phyloP scores from a whole-genome alignment of 805 yeast genomes.

The Teunomyces panamensis region DNA sequence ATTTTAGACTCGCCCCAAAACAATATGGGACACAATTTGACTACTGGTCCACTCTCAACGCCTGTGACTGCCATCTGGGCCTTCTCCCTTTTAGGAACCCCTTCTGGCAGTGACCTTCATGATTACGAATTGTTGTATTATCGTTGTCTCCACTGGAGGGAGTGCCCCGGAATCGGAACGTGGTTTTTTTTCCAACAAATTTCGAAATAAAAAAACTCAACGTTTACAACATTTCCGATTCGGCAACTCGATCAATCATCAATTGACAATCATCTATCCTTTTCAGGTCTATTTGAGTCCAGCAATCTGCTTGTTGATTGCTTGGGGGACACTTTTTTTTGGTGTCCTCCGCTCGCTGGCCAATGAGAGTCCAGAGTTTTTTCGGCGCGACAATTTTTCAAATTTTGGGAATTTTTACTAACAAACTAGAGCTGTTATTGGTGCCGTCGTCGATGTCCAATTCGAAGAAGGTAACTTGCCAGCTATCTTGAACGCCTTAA shows the following conservation, averaged over 20 bases:
- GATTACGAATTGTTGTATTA: neutral
- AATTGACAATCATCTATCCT: neutral
- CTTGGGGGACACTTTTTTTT: neutral
- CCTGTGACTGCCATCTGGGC: too few relatives aligned
- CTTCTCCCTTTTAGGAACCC: neutral
- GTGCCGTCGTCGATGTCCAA: conserved; percentile 99
- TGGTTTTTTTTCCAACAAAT: neutral
- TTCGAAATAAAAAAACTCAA: neutral
- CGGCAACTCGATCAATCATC: neutral
- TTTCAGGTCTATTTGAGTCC: too few relatives aligned
- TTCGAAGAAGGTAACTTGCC: conserved; percentile 97
- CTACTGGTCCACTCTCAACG: neutral
- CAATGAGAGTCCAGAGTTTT: conserved; percentile 2
- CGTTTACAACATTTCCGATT: neutral
- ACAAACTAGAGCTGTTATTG: conserved; percentile 79
- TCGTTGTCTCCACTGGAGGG: neutral
- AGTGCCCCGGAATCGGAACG: neutral
- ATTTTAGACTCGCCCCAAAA: conserved; percentile 4
- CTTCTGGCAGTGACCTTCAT: neutral
- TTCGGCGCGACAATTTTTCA: conserved; percentile 1
- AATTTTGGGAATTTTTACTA: neutral
- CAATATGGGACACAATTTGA: neutral
- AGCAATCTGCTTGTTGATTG: too few relatives aligned
- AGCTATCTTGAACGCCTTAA: conserved; percentile 94
- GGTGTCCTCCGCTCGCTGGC: neutral